phyloP scores from a whole-genome alignment of 352 stramenopile species.

The Pythium myriotylum region DNA sequence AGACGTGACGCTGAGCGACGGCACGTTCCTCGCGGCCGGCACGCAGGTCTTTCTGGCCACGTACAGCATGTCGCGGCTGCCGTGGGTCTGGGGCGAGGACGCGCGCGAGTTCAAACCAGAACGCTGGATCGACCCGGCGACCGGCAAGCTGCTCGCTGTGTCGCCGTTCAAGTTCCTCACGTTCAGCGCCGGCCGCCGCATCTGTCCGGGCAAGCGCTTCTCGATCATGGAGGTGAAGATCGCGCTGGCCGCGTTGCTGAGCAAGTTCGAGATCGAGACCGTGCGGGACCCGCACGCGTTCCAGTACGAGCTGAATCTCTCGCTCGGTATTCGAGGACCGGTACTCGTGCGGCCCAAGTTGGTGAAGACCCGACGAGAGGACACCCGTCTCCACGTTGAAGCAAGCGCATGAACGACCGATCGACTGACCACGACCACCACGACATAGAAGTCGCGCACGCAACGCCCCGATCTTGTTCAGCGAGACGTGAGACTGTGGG shows the following conservation, averaged over 20 bases:
- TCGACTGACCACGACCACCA: too few species aligned
- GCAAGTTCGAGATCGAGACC: constrained; percentile 42
- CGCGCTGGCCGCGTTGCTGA: constrained; percentile 46
- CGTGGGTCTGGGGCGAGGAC: constrained; percentile 64
- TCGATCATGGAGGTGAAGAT: constrained; percentile 75
- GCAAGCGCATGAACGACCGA: not conserved
- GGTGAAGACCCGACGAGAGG: not conserved
- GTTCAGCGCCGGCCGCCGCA: constrained; percentile 64
- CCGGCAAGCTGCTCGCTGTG: constrained; percentile 34
- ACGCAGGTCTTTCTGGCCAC: constrained; percentile 49
- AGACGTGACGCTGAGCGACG: constrained; percentile 64
- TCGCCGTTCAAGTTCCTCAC: constrained; percentile 69
- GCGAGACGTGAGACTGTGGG: too few species aligned
- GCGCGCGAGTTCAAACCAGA: constrained; percentile 65
- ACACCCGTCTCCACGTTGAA: too few species aligned
- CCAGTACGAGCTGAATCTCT: constrained; percentile 13
- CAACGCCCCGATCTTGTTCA: too few species aligned
- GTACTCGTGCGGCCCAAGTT: constrained; percentile 5
- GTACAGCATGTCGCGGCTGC: constrained; percentile 59
- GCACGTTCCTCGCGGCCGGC: constrained; percentile 53
- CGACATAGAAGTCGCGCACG: too few species aligned
- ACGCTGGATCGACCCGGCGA: constrained; percentile 58
- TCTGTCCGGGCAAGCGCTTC: constrained; percentile 62
- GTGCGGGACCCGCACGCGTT: constrained; percentile 28
- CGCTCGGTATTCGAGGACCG: constrained; percentile 12